Conservation (phyloP, 169 alveolate genomes). For the Cryptosporidium muris region DNA sequence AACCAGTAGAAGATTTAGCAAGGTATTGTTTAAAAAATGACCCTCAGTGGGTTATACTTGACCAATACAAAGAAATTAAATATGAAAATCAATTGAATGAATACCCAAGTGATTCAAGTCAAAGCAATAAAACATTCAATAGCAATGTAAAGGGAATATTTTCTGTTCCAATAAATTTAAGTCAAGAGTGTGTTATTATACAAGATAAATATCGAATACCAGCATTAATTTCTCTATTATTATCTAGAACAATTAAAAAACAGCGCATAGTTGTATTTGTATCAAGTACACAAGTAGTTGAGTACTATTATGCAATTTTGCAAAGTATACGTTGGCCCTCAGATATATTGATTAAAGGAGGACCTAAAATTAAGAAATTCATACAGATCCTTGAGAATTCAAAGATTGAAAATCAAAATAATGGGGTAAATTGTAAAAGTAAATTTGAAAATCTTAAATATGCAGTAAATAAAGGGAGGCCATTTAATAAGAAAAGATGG, state of each 20-base stretch:
- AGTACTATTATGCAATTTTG: slow-evolving; percentile 36
- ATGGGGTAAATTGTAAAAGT: not conserved
- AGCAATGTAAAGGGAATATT: slow-evolving; percentile 39
- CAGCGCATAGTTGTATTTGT: slow-evolving; percentile 61
- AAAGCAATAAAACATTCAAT: not conserved
- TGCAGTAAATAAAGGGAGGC: not conserved
- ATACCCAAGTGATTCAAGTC: not conserved
- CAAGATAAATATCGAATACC: slow-evolving; percentile 63
- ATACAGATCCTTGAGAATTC: slow-evolving; percentile 27
- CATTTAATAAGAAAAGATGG: not conserved
- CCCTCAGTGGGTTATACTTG: slow-evolving; percentile 72
- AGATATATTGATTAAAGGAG: slow-evolving; percentile 35
- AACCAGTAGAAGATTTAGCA: slow-evolving; percentile 81
- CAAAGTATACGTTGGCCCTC: slow-evolving; percentile 70
- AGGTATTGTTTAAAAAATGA: slow-evolving; percentile 76
- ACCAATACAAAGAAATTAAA: slow-evolving; percentile 33
- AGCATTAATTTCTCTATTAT: slow-evolving; percentile 41
- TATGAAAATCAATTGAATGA: not conserved
- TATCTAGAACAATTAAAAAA: slow-evolving; percentile 21
- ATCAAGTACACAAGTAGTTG: slow-evolving; percentile 68
- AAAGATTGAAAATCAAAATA: slow-evolving; percentile 23
- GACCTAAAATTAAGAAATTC: slow-evolving; percentile 23
- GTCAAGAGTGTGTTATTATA: slow-evolving; percentile 54
- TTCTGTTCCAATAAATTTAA: slow-evolving; percentile 51
- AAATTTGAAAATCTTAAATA: not conserved